These are phyloP conservation scores for Endocalyx cinctus DNA, from an alignment of 2,329 filamentous ascomycete species.

Conservation along the genomic window DNA sequence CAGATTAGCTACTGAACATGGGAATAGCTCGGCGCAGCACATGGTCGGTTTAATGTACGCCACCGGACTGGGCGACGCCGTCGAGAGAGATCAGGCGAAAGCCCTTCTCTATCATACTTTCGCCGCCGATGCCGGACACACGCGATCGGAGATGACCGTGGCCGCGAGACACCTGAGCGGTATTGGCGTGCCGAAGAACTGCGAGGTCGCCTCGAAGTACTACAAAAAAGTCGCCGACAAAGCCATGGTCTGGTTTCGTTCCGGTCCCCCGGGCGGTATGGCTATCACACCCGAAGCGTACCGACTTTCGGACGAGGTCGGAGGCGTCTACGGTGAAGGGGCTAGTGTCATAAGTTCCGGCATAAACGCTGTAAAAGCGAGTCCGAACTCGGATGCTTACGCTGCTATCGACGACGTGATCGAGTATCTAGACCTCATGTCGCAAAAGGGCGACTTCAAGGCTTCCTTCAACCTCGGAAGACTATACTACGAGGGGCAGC, in stretches of 20 bases:
- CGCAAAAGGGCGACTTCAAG: constrained; percentile 82
- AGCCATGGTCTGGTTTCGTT: constrained; percentile 80
- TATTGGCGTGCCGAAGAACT: constrained; percentile 80
- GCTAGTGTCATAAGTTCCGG: constrained; percentile 88
- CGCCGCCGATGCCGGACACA: constrained; percentile 78
- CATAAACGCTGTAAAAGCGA: constrained; percentile 69
- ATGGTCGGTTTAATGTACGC: constrained; percentile 97
- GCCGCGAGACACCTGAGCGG: constrained; percentile 82
- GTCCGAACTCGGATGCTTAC: constrained; percentile 72
- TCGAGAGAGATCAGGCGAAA: constrained; percentile 82
- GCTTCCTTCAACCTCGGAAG: constrained; percentile 82
- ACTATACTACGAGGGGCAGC: constrained; percentile 82
- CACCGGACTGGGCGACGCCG: constrained; percentile 78
- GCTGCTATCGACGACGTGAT: constrained; percentile 89
- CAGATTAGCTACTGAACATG: constrained; percentile 67
- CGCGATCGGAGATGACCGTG: constrained; percentile 87
- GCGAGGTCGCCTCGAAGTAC: constrained; percentile 77
- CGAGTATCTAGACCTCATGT: constrained; percentile 88
- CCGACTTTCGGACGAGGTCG: constrained; percentile 82
- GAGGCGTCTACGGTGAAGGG: constrained; percentile 91
- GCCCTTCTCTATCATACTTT: constrained; percentile 93
- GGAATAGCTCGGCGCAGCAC: constrained; percentile 89
- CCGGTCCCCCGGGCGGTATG: constrained; percentile 85
- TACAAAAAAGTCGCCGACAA: constrained; percentile 95
- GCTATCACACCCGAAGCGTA: constrained; percentile 73